Base-by-base conservation (phyloP, 2,329 filamentous ascomycete genomes). In the Neoascochyta sp. region DNA sequence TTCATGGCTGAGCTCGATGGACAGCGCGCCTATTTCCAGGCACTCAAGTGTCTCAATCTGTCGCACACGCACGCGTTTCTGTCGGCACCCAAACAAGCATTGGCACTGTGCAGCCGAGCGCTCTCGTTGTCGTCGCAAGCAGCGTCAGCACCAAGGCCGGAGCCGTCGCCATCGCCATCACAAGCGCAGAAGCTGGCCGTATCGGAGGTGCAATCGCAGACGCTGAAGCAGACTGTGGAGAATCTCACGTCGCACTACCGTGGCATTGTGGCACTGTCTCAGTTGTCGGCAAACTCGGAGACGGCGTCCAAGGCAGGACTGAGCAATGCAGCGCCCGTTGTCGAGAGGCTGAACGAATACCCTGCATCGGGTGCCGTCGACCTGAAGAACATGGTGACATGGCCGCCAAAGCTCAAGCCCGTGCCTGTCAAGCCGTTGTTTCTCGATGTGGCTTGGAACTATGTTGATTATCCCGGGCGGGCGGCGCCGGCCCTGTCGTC, bases 391-490 rank as follows among this genome's bases (percentile, higher is more conserved):
- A 68, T 98, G 15, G 89, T 96, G 25, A 76, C 80, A 4, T 95
- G 89, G 62, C 92, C 92, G 9, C 89, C 90, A 1, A 84, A 80
- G 56, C 68, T 95, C 45, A 79, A 86, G 40, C 75, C 83, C 2
- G 79, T 96, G 21, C 88, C 92, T 0, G 83, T 95, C 29, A 98
- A 98, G 69, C 92, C 92, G 16, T 73, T 96, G 18, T 96, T 96
- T 71, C 78, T 96, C 36, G 92, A 98, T 57, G 83, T 95, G 6
- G 92, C 92, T 7, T 98, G 87, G 85, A 96, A 96, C 60, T 96
- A 95, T 60, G 89, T 98, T 41, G 80, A 87, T 27, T 98, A 98
- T 57, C 88, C 89, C 0, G 80, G 80, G 18, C 78, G 78, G 47
- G 47, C 63, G 17, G 55, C 59, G 32, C 37, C 39, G 29, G 47